Percentiles rank a stretch among this genome's conserved stretches.
phyloP scores from a whole-genome alignment of 225 moss, liverwort and hornwort genomes.

The Straminergon stramineum region DNA sequence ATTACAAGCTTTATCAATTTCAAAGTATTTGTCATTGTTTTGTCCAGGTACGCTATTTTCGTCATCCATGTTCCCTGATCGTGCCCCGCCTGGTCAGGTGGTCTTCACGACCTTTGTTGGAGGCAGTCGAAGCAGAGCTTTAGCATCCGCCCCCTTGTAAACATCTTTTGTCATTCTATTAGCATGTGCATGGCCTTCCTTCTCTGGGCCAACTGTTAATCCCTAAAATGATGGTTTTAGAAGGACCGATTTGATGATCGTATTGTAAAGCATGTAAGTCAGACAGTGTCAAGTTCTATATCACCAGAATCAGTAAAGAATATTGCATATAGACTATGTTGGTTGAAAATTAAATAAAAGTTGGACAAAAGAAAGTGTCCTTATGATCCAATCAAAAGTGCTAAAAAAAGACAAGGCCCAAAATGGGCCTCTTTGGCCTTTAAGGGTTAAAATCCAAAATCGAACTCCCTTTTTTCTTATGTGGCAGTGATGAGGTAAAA shows the following conservation, averaged over 20 bases:
- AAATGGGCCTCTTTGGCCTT: not conserved
- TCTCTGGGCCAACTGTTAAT: not conserved
- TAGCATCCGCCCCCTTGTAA: constrained; percentile 77
- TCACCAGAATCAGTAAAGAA: not conserved
- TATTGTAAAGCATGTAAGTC: not conserved
- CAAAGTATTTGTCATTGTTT: not conserved
- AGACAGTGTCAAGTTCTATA: not conserved
- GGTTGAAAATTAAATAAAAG: not conserved
- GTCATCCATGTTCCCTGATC: constrained; percentile 94
- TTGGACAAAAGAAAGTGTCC: too few relatives aligned
- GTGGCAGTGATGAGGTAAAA: constrained; percentile 61
- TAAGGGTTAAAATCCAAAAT: not conserved
- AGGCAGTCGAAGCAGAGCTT: constrained; percentile 70
- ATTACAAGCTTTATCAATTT: not conserved
- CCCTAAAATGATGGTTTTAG: not conserved
- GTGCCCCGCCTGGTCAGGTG: constrained; percentile 75
- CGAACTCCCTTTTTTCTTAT: not conserved
- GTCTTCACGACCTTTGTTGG: constrained; percentile 90
- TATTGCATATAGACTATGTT: too few relatives aligned
- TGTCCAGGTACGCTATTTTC: constrained; percentile 78
- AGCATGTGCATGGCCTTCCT: not conserved
- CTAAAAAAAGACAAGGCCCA: too few relatives aligned
- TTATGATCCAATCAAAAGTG: not conserved
- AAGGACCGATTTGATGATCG: not conserved
- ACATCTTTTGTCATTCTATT: not conserved